Conservation (phyloP, 257 asterid genomes). For the Mitragyna speciosa region DNA sequence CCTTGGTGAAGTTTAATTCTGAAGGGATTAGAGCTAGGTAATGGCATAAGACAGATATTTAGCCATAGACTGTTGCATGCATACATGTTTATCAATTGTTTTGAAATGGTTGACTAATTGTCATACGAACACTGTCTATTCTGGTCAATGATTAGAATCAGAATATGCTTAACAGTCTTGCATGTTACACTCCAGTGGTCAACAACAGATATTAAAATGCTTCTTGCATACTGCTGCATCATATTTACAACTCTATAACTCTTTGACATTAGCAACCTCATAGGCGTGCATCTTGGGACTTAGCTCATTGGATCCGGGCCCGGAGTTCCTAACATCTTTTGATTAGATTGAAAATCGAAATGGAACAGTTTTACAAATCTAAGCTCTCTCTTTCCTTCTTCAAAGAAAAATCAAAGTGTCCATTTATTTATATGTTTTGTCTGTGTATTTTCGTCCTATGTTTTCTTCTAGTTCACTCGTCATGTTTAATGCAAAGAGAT, state of each 20-base stretch:
- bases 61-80: not conserved
- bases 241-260: not conserved
- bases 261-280: slow-evolving; percentile 1
- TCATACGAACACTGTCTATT: not conserved
- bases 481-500: not conserved
- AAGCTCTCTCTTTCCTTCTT: not conserved
- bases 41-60: not conserved
- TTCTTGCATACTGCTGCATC: not conserved
- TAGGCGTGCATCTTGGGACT: not conserved
- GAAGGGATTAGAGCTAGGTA: not conserved
- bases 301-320: not conserved
- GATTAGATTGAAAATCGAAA: not conserved
- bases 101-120: not conserved
- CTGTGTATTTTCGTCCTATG: not conserved
- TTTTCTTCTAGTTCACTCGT: not conserved
- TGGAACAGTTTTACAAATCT: not conserved
- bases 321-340: not conserved
- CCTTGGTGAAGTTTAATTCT: not conserved
- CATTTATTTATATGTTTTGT: not conserved
- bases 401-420: not conserved
- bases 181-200: not conserved
- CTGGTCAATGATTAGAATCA: not conserved
- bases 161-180: not conserved
- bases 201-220: not conserved
- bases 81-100: not conserved